Conservation (phyloP, 345 rosid species). For the Gynandropsis gynandra region DNA sequence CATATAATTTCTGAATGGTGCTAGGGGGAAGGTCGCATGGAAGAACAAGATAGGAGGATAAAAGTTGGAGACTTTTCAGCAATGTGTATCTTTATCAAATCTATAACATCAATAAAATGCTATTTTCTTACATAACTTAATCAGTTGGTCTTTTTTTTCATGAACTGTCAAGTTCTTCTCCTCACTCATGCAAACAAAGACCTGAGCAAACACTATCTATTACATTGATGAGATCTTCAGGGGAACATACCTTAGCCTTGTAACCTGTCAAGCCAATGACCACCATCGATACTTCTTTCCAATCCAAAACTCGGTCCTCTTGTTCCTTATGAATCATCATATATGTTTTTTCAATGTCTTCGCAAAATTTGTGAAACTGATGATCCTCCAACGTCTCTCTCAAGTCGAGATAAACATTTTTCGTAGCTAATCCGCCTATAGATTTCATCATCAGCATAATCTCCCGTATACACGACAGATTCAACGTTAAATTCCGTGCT, state of each 20-base stretch:
- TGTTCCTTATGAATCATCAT: constrained; percentile 37
- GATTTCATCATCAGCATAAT: constrained; percentile 46
- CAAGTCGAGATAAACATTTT: constrained; percentile 33
- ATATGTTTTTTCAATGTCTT: constrained; percentile 39
- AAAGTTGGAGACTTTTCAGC: too few species aligned
- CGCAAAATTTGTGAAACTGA: constrained; percentile 41
- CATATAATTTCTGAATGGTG: too few species aligned
- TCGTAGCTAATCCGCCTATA: constrained; percentile 30
- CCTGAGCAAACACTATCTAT: constrained; percentile 26
- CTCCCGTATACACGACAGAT: constrained; percentile 41
- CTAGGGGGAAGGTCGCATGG: too few species aligned
- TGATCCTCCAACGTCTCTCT: constrained; percentile 40
- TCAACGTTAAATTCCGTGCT: constrained; percentile 36
- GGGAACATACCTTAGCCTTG: constrained; percentile 32
- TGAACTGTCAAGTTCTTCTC: too few species aligned
- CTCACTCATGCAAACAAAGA: constrained; percentile 11
- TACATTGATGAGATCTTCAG: constrained; percentile 50
- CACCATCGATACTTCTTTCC: constrained; percentile 26
- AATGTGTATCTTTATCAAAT: too few species aligned
- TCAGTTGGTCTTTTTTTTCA: too few species aligned
- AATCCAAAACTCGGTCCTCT: constrained; percentile 17
- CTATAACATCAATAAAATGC: too few species aligned
- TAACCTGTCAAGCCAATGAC: constrained; percentile 21
- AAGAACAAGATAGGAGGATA: too few species aligned
- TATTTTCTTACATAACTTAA: too few species aligned